Evolutionary conservation across 2,329 filamentous ascomycete genomes (phyloP).

Genomic region (Bipolaris victoriae): DNA sequence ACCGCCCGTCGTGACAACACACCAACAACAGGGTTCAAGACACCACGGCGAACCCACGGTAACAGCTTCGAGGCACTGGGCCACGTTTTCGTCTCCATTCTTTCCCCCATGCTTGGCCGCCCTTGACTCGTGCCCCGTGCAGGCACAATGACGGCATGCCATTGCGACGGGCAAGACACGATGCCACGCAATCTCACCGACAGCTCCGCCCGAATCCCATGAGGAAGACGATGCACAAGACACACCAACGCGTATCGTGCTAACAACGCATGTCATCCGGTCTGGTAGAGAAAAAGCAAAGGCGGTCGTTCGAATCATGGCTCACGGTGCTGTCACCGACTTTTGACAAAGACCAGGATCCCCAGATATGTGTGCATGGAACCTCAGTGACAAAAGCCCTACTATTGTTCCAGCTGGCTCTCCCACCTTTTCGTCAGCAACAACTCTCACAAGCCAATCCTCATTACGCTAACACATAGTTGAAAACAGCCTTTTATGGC

Average conservation of each 20-base stretch:
- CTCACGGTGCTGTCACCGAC: background rate
- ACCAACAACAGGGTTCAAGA: slow-evolving; percentile 15
- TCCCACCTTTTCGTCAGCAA: background rate
- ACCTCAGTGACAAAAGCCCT: background rate
- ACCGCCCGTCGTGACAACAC: slow-evolving; percentile 5
- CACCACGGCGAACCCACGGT: slow-evolving; percentile 7
- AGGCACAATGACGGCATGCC: background rate
- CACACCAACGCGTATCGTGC: background rate
- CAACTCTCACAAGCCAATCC: background rate
- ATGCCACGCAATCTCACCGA: background rate
- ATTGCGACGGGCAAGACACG: background rate
- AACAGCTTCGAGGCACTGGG: slow-evolving; percentile 4
- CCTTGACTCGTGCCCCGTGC: background rate
- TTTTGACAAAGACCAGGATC: background rate
- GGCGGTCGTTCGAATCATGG: background rate
- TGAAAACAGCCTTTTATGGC: background rate
- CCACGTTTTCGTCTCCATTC: slow-evolving; percentile 3
- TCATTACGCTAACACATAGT: background rate
- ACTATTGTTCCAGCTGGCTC: background rate
- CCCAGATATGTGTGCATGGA: background rate
- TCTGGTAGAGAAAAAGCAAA: background rate
- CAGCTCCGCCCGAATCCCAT: background rate
- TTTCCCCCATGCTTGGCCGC: background rate
- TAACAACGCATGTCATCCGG: too few species aligned
- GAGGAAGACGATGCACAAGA: background rate